A percentile compares a stretch with the other conserved stretches of the same genome.
These are phyloP conservation scores for Zasmidium angulare DNA, from an alignment of 2,329 filamentous ascomycete genomes.

Conservation along the genomic window DNA sequence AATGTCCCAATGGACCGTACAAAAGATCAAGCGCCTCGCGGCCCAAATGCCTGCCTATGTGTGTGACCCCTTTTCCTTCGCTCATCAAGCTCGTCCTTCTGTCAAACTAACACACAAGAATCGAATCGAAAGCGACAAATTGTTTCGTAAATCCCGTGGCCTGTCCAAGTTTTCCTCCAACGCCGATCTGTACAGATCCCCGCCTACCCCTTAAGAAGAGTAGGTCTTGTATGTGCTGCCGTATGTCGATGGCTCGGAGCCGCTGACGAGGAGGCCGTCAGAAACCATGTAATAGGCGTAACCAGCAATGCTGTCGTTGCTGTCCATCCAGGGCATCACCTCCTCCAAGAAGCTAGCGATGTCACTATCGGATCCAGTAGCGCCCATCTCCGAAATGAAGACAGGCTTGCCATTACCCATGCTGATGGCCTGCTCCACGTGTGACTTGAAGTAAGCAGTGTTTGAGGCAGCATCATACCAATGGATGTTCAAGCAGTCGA, in stretches of 20 bases:
- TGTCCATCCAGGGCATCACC: constrained; percentile 50
- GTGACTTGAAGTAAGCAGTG: constrained; percentile 54
- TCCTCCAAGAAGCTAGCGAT: constrained; percentile 50
- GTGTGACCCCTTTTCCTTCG: neutral
- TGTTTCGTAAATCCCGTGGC: neutral
- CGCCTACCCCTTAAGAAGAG: constrained; percentile 11
- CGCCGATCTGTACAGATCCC: constrained; percentile 1
- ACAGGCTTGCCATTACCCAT: constrained; percentile 43
- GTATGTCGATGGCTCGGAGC: constrained; percentile 30
- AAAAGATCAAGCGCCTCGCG: neutral
- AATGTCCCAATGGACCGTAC: neutral
- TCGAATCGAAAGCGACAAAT: neutral
- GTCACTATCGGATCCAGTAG: constrained; percentile 46
- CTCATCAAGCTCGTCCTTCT: neutral
- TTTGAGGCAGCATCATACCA: constrained; percentile 59
- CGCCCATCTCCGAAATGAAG: constrained; percentile 67
- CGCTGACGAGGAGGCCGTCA: constrained; percentile 37
- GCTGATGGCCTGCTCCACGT: constrained; percentile 47
- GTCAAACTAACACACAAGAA: neutral
- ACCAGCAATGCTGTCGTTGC: constrained; percentile 39
- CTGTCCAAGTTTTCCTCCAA: constrained; percentile 6
- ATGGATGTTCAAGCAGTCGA: constrained; percentile 63
- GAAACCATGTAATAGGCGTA: constrained; percentile 41
- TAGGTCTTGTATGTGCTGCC: constrained; percentile 32
- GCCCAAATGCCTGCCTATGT: neutral